These are phyloP conservation scores for Phellopilus nigrolimitatus DNA, from an alignment of 1,284 basidiomycete genomes.

Conservation along the genomic window DNA sequence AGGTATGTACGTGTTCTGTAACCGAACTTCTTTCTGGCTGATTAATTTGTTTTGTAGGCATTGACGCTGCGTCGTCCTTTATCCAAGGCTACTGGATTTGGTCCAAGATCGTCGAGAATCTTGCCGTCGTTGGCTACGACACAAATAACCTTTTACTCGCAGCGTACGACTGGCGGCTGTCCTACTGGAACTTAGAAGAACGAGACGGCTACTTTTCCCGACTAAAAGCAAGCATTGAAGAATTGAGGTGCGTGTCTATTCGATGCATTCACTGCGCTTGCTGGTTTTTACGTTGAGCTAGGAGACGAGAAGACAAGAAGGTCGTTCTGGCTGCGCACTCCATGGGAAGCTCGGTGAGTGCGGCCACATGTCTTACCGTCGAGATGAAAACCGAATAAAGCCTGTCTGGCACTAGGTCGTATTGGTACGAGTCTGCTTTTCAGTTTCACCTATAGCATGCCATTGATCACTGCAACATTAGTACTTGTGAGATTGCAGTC, in stretches of 20 bases:
- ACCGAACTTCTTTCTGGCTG: constrained; percentile 23
- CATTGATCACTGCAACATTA: constrained; percentile 26
- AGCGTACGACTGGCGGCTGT: constrained; percentile 88
- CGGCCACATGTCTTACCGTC: not conserved
- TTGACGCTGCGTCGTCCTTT: constrained; percentile 88
- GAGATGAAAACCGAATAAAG: constrained; percentile 3
- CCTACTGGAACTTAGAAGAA: constrained; percentile 88
- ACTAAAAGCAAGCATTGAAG: constrained; percentile 83
- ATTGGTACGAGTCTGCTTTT: constrained; percentile 37
- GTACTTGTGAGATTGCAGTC: constrained; percentile 55
- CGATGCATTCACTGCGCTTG: too few relatives aligned
- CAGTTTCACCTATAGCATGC: constrained; percentile 15
- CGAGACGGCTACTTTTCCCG: constrained; percentile 92
- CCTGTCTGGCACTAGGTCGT: constrained; percentile 35
- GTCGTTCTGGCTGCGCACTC: constrained; percentile 86
- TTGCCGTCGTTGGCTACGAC: constrained; percentile 89
- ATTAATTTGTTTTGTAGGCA: constrained; percentile 30
- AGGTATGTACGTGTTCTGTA: constrained; percentile 38
- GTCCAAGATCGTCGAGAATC: constrained; percentile 92
- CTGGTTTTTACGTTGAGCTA: too few relatives aligned
- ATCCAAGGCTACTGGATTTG: constrained; percentile 96
- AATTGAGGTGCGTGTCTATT: constrained; percentile 55
- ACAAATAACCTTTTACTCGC: constrained; percentile 86
- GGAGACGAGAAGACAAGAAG: constrained; percentile 71
- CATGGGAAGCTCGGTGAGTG: constrained; percentile 77